A percentile compares a stretch with the other conserved stretches of the same genome.
Conservation (phyloP, 495 filamentous ascomycete species). For the Xanthoparmelia taractica region DNA sequence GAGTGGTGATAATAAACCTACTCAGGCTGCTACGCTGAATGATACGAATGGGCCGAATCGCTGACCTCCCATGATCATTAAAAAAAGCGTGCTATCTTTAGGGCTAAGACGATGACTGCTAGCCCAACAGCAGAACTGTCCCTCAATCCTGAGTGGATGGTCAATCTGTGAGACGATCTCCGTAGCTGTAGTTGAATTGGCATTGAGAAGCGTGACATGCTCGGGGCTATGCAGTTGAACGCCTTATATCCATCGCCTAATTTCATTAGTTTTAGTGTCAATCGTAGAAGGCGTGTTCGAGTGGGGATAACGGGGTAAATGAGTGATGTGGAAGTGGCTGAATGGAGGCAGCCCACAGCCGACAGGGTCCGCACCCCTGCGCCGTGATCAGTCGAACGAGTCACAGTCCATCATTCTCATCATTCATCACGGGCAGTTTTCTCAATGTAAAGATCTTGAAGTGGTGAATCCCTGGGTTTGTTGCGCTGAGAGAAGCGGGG, state of each 20-base stretch:
- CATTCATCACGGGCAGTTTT: background rate
- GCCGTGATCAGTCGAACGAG: background rate
- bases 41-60: background rate
- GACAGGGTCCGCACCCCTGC: background rate
- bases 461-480: background rate
- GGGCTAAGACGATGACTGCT: background rate
- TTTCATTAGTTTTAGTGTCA: background rate
- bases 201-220: background rate
- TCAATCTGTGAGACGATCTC: background rate
- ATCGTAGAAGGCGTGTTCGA: background rate
- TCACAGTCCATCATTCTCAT: background rate
- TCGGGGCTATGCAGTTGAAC: background rate
- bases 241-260: background rate
- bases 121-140: background rate
- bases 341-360: background rate
- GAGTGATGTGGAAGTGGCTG: background rate
- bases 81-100: background rate
- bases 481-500: background rate
- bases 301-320: background rate
- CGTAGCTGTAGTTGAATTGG: background rate
- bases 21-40: background rate
- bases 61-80: background rate
- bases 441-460: too few species aligned
- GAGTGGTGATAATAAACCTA: background rate
- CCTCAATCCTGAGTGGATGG: background rate